Base-by-base conservation (phyloP, 108 stramenopile genomes). In the Skeletonema costatum region DNA sequence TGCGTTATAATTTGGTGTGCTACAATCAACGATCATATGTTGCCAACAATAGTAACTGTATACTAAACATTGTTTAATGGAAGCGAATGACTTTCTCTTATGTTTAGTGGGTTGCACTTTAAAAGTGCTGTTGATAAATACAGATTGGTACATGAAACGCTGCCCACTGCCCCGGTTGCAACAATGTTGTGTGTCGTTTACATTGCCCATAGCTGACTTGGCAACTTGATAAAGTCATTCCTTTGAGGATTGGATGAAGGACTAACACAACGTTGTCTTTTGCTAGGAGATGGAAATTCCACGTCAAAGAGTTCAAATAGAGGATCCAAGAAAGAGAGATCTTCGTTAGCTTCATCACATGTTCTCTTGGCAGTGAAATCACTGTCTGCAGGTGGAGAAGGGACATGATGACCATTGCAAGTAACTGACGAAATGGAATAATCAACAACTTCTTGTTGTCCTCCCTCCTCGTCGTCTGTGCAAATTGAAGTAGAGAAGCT, bases 371-470 rank as follows among this genome's bases (percentile, higher is more conserved):
- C 35, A 5, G 29, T 60, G 60, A 46, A 32, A 7, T 64, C 60
- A 32, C 25, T 32, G 8, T 44, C 31, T 39, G 65, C 53, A 51
- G 71, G 32, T 25, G 66, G 71, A 60, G 74, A 56, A 25, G 66
- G 74, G 8, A 67, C 46, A 44, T 78, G 71, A 51, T 78, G 66
- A 5, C 78, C 71, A 19, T 50, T 64, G 50, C 60, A 68, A 59
- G 46, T 59, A 0, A 71, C 59, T 59, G 32, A 60, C 21, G 70
- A 78, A 32, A 78, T 78, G 32, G 71, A 71, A 25, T 78, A 78
- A 58, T 78, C 78, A 13, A 78, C 53, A 25, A 25, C 25, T 25
- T 25, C 25, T 9, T 56, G 25, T 10, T 25, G 12, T 56, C 25
- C 25, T 25, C 53, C 9, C 53, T 38, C 78, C 30, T 78, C 71